Evolutionary conservation across 805 yeast genomes (phyloP).

Genomic region (Candida schatavii): DNA sequence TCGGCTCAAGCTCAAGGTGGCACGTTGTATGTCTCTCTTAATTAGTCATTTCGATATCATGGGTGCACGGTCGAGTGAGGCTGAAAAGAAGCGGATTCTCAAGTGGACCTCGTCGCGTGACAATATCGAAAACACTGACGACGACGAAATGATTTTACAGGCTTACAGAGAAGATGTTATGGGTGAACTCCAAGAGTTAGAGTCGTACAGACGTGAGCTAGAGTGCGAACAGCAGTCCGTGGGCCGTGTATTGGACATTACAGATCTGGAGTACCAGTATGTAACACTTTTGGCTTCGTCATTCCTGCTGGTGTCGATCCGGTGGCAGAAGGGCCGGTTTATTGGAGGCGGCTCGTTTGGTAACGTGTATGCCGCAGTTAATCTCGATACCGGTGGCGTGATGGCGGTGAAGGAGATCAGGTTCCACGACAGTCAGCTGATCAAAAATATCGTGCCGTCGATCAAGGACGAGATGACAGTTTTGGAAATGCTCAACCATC

Average conservation of each 20-base stretch:
- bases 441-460: slow-evolving; percentile 78
- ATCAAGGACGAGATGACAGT: slow-evolving; percentile 97
- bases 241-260: slow-evolving; percentile 87
- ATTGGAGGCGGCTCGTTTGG: slow-evolving; percentile 98
- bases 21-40: slow-evolving; percentile 88
- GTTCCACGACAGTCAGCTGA: slow-evolving; percentile 82
- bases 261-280: slow-evolving; percentile 83
- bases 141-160: slow-evolving; percentile 36
- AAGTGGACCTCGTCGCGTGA: slow-evolving; percentile 54
- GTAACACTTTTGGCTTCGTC: slow-evolving; percentile 84
- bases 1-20: slow-evolving; percentile 73
- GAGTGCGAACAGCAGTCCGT: slow-evolving; percentile 49
- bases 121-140: slow-evolving; percentile 45
- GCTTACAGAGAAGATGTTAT: slow-evolving; percentile 67
- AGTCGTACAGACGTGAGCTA: slow-evolving; percentile 46
- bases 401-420: slow-evolving; percentile 96
- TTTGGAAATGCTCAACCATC: slow-evolving; percentile 90
- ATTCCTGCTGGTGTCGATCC: slow-evolving; percentile 81
- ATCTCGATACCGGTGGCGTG: slow-evolving; percentile 90
- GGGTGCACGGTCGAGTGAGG: slow-evolving; percentile 91
- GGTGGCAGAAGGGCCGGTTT: slow-evolving; percentile 95
- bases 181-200: slow-evolving; percentile 63
- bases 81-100: slow-evolving; percentile 52
- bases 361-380: slow-evolving; percentile 85
- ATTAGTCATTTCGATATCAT: slow-evolving; percentile 96